Conservation (phyloP, 768 basidiomycete genomes). For the Pleurotus sapidus region DNA sequence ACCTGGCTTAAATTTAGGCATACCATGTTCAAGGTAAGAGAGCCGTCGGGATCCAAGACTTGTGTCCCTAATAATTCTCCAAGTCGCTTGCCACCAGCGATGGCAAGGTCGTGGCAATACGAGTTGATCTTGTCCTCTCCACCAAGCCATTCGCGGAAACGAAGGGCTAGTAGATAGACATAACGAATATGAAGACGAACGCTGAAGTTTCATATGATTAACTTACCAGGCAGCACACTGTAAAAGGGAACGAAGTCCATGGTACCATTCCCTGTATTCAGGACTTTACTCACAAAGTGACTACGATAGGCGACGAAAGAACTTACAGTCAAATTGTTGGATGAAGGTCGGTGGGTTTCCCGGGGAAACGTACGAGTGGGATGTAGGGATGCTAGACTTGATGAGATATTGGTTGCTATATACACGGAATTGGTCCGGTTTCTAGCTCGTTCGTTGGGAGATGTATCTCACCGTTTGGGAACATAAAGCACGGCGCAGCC, state of each 20-base stretch:
- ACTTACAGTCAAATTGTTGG: slow-evolving; percentile 38
- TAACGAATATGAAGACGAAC: no score
- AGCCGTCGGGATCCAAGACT: slow-evolving; percentile 57
- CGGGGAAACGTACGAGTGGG: slow-evolving; percentile 45
- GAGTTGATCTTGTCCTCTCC: slow-evolving; percentile 76
- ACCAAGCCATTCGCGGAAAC: slow-evolving; percentile 77
- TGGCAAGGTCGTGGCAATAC: slow-evolving; percentile 72
- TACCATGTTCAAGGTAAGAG: slow-evolving; percentile 74
- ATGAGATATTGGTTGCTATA: slow-evolving; percentile 63
- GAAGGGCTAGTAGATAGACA: slow-evolving; percentile 47
- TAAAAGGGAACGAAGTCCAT: slow-evolving; percentile 48
- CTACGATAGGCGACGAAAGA: background rate
- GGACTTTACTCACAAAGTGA: background rate
- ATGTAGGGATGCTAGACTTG: slow-evolving; percentile 58
- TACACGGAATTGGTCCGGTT: background rate
- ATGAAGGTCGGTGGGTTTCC: slow-evolving; percentile 34
- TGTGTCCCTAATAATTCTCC: slow-evolving; percentile 63
- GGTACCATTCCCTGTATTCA: slow-evolving; percentile 51
- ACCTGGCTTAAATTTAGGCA: slow-evolving; percentile 47
- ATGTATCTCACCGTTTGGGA: slow-evolving; percentile 41
- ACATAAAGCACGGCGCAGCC: slow-evolving; percentile 75
- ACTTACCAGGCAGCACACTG: slow-evolving; percentile 47
- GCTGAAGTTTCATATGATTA: background rate
- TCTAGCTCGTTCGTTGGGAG: background rate
- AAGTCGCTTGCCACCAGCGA: slow-evolving; percentile 62